phyloP scores from a whole-genome alignment of 2,329 filamentous ascomycete species.

The Diaporthe sp. region DNA sequence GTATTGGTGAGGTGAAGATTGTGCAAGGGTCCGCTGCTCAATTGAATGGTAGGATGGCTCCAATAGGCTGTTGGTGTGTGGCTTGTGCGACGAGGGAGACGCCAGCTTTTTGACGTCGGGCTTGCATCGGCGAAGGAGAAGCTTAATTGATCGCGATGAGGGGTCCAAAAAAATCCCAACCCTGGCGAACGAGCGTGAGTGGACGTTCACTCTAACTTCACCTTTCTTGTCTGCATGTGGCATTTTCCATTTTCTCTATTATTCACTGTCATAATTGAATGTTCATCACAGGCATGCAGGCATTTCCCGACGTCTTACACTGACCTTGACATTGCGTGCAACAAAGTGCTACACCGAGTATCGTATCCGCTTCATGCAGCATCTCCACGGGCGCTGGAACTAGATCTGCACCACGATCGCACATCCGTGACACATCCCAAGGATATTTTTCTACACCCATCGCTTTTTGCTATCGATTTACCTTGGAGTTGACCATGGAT shows the following conservation, averaged over 20 bases:
- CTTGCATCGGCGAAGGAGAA: background rate
- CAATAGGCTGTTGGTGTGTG: constrained; percentile 1
- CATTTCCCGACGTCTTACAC: background rate
- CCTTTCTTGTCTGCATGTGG: background rate
- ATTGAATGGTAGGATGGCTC: constrained; percentile 10
- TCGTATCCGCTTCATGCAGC: background rate
- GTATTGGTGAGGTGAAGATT: background rate
- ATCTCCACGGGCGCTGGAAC: background rate
- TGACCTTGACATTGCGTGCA: background rate
- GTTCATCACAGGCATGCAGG: too few relatives aligned
- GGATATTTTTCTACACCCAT: background rate
- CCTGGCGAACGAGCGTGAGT: background rate
- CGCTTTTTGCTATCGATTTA: too few relatives aligned
- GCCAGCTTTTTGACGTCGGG: constrained; percentile 24
- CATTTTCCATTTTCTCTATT: background rate
- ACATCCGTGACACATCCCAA: background rate
- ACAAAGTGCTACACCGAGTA: background rate
- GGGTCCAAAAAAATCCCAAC: constrained; percentile 31
- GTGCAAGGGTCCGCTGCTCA: background rate
- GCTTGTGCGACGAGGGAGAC: constrained; percentile 13
- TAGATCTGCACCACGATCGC: background rate
- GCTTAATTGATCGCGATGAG: constrained; percentile 1
- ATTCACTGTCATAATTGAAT: too few relatives aligned
- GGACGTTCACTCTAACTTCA: constrained; percentile 3
- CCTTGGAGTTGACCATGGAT: too few relatives aligned